phyloP scores from a whole-genome alignment of 2,329 filamentous ascomycete genomes.

The Colletotrichum abscissum region DNA sequence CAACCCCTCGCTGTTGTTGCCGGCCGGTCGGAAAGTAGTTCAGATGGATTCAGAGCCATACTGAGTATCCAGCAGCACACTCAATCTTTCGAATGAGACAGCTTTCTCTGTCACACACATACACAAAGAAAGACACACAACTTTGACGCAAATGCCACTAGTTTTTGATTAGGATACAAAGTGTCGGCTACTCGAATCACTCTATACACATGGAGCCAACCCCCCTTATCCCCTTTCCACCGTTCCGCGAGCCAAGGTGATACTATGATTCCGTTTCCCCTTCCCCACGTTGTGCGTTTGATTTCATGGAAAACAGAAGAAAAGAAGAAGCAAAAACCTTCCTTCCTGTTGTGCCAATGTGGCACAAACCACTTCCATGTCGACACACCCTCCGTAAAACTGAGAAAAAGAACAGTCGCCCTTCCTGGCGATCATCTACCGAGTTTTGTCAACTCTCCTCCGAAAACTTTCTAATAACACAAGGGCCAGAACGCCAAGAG shows the following conservation, averaged over 20 bases:
- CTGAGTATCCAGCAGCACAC: not conserved
- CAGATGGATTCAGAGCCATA: no score
- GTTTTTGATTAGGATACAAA: constrained; percentile 27
- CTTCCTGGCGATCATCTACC: constrained; percentile 28
- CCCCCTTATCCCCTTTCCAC: not conserved
- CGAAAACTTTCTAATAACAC: constrained; percentile 29
- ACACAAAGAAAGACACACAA: not conserved
- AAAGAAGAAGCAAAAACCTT: not conserved
- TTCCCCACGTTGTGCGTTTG: not conserved
- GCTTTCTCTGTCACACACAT: not conserved
- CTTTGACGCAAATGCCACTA: not conserved
- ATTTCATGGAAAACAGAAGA: not conserved
- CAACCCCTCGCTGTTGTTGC: no score
- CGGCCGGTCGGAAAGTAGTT: no score
- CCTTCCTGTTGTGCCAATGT: not conserved
- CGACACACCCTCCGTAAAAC: not conserved
- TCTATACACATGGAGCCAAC: constrained; percentile 32
- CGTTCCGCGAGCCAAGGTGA: not conserved
- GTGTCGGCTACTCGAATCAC: constrained; percentile 15
- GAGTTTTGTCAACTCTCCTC: constrained; percentile 9
- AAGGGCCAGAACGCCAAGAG: constrained; percentile 30
- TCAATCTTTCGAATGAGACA: no score
- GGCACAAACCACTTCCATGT: not conserved
- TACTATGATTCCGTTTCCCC: not conserved
- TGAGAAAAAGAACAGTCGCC: not conserved